phyloP scores from a whole-genome alignment of 2,329 filamentous ascomycete species.

The Fusarium solani-melongenae region DNA sequence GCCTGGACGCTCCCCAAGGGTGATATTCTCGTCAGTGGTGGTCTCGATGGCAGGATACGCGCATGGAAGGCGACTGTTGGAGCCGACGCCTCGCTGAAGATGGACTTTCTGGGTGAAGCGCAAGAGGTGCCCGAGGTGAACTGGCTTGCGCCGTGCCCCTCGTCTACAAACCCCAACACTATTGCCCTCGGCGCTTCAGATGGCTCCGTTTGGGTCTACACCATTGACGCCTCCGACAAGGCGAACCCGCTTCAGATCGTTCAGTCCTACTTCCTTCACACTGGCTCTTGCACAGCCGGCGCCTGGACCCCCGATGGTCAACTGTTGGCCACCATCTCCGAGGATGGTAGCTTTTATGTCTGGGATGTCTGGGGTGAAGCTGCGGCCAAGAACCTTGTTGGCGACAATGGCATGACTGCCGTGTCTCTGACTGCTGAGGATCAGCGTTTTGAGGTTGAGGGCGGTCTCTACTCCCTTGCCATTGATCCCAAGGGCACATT shows the following conservation, averaged over 20 bases:
- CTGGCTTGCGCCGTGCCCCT: slow-evolving; percentile 84
- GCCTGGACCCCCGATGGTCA: slow-evolving; percentile 90
- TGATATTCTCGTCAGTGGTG: slow-evolving; percentile 86
- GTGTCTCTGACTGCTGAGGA: slow-evolving; percentile 83
- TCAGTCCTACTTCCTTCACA: slow-evolving; percentile 93
- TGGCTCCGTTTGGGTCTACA: slow-evolving; percentile 95
- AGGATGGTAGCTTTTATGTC: slow-evolving; percentile 89
- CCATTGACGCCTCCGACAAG: slow-evolving; percentile 74
- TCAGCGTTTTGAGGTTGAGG: slow-evolving; percentile 91
- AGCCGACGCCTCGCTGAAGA: slow-evolving; percentile 58
- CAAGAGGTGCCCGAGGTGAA: slow-evolving; percentile 96
- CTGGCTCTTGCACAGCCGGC: slow-evolving; percentile 85
- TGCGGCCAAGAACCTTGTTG: slow-evolving; percentile 64
- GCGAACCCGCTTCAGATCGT: slow-evolving; percentile 78
- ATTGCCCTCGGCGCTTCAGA: slow-evolving; percentile 90
- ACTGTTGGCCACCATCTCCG: slow-evolving; percentile 86
- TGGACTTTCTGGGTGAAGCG: slow-evolving; percentile 77
- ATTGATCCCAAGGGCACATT: slow-evolving; percentile 83
- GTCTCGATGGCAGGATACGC: slow-evolving; percentile 85
- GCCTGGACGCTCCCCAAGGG: slow-evolving; percentile 86
- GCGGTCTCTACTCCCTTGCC: slow-evolving; percentile 89
- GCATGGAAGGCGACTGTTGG: slow-evolving; percentile 69
- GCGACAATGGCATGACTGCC: slow-evolving; percentile 70
- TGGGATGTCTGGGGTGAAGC: slow-evolving; percentile 91
- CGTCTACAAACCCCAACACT: slow-evolving; percentile 77